Conservation (phyloP, 306 rosid species). For the Acacia crassicarpa region DNA sequence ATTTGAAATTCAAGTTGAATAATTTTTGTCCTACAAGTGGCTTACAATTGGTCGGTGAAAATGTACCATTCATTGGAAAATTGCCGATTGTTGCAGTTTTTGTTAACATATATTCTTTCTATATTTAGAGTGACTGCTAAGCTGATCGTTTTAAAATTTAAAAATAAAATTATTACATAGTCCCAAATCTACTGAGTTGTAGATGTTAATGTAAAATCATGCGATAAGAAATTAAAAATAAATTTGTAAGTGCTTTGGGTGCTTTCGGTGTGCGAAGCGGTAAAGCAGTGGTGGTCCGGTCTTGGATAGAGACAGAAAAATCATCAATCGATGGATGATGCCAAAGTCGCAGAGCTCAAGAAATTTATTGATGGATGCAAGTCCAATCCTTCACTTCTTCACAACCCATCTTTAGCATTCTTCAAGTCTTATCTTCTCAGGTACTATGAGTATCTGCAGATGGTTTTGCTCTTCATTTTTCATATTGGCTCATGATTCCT, state of each 20-base stretch:
- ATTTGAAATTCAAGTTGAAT: too few relatives aligned
- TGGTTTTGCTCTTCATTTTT: neutral
- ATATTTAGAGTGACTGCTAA: too few relatives aligned
- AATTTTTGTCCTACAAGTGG: too few relatives aligned
- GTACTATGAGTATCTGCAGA: neutral
- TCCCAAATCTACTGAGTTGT: too few relatives aligned
- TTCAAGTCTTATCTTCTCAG: slow-evolving; percentile 84
- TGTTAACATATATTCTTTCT: too few relatives aligned
- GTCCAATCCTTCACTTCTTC: slow-evolving; percentile 66
- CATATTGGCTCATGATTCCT: neutral
- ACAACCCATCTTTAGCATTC: slow-evolving; percentile 66
- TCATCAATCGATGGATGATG: slow-evolving; percentile 45
- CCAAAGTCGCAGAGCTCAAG: slow-evolving; percentile 45
- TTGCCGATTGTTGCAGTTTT: too few relatives aligned
- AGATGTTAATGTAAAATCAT: too few relatives aligned
- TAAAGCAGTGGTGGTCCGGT: neutral
- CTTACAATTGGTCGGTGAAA: too few relatives aligned
- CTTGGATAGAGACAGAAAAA: neutral
- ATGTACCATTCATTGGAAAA: too few relatives aligned
- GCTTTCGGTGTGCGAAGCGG: neutral
- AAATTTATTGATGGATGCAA: slow-evolving; percentile 60
- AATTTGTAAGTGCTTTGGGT: neutral
- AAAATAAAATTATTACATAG: too few relatives aligned
- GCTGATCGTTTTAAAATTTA: too few relatives aligned
- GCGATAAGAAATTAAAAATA: too few relatives aligned